Percentiles rank a stretch among this genome's conserved stretches.
These are phyloP conservation scores for Sporisorium iseilematis-ciliati DNA, from an alignment of 1,284 basidiomycete genomes.

Conservation along the genomic window DNA sequence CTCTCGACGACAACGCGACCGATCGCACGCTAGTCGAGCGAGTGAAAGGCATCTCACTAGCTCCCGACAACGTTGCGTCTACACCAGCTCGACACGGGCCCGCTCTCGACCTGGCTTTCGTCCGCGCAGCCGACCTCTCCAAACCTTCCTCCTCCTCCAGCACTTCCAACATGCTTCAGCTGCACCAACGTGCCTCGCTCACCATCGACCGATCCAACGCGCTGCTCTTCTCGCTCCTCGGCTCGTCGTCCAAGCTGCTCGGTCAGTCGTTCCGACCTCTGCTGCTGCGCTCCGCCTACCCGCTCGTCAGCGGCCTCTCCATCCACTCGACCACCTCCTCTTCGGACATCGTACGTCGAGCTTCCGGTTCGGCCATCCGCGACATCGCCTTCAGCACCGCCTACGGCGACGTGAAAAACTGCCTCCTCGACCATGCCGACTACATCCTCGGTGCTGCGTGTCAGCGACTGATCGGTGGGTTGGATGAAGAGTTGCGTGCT, in stretches of 20 bases:
- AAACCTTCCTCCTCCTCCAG: neutral
- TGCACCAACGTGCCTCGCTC: conserved; percentile 13
- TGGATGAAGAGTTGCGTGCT: conserved; percentile 44
- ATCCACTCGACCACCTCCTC: conserved; percentile 14
- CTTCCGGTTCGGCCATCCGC: conserved; percentile 36
- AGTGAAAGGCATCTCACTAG: conserved; percentile 38
- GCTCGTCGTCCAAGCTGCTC: conserved; percentile 47
- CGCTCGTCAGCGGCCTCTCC: conserved; percentile 56
- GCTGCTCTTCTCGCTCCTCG: conserved; percentile 48
- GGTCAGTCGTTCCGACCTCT: conserved; percentile 55
- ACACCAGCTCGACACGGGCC: conserved; percentile 39
- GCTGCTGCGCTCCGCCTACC: conserved; percentile 58
- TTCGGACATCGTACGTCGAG: conserved; percentile 18
- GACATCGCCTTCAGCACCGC: conserved; percentile 56
- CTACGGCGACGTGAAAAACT: conserved; percentile 56
- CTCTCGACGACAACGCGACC: neutral
- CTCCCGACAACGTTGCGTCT: conserved; percentile 13
- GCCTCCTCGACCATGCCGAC: conserved; percentile 64
- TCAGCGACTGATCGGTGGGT: conserved; percentile 54
- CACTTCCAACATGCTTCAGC: neutral
- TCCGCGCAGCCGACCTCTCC: conserved; percentile 36
- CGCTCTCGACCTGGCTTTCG: conserved; percentile 50
- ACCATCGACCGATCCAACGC: conserved; percentile 31
- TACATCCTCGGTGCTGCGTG: conserved; percentile 65
- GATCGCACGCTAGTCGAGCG: conserved; percentile 20